A percentile compares a stretch with the other conserved stretches of the same genome.
Conservation (phyloP, 345 rosid genomes). For the Populus davidiana region DNA sequence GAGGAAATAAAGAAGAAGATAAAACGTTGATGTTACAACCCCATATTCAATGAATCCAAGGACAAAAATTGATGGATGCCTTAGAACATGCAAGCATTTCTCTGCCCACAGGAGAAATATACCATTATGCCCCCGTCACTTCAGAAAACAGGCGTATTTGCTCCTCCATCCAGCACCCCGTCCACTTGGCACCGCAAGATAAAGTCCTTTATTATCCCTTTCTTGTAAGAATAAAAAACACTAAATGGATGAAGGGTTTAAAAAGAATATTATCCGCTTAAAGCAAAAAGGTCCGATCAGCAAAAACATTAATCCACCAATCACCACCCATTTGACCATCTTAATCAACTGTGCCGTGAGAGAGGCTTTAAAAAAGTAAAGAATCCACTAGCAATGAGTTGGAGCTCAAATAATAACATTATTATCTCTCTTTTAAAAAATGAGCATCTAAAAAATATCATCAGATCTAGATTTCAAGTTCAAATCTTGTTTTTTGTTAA, state of each 20-base stretch:
- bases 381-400: too few relatives aligned
- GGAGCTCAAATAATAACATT: too few relatives aligned
- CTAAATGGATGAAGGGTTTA: not conserved
- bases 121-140: constrained; percentile 24
- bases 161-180: constrained; percentile 14
- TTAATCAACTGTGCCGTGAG: not conserved
- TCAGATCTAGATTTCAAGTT: too few relatives aligned
- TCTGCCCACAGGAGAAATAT: not conserved
- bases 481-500: too few relatives aligned
- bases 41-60: too few relatives aligned
- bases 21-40: too few relatives aligned
- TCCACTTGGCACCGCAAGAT: constrained; percentile 21
- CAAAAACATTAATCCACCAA: constrained; percentile 3
- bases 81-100: constrained; percentile 32
- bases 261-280: constrained; percentile 21
- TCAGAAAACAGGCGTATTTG: constrained; percentile 16
- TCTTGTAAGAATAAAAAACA: not conserved
- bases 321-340: not conserved
- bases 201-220: constrained; percentile 22
- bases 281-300: not conserved
- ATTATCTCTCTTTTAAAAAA: too few relatives aligned
- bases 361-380: too few relatives aligned
- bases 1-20: too few relatives aligned
- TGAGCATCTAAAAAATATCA: too few relatives aligned
- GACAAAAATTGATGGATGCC: constrained; percentile 28